Evolutionary conservation across 2,329 filamentous ascomycete species (phyloP).

Genomic region (Fusarium illudens): DNA sequence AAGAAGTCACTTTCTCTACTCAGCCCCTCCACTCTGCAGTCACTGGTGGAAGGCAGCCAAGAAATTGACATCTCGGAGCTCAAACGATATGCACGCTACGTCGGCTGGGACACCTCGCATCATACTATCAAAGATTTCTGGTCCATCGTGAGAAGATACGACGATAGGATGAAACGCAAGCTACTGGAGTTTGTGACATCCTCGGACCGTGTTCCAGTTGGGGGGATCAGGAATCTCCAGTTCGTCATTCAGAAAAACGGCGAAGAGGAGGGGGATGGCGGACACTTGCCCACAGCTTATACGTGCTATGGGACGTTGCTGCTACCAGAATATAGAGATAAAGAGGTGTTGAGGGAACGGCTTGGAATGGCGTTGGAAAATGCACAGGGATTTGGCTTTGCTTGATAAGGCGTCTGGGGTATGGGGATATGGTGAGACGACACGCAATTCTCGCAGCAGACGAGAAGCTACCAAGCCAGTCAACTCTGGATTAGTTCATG

Average conservation of each 20-base stretch:
- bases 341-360: conserved; percentile 75
- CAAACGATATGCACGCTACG: conserved; percentile 76
- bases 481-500: not conserved
- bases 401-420: conserved; percentile 52
- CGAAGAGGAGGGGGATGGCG: conserved; percentile 61
- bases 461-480: not conserved
- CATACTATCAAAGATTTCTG: conserved; percentile 82
- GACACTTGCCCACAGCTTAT: conserved; percentile 81
- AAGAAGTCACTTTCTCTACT: conserved; percentile 76
- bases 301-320: conserved; percentile 93
- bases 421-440: not conserved
- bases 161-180: conserved; percentile 74
- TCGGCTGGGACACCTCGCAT: conserved; percentile 78
- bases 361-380: conserved; percentile 88
- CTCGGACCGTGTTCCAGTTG: conserved; percentile 87
- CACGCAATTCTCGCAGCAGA: not conserved
- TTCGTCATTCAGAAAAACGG: conserved; percentile 86
- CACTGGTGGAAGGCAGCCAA: conserved; percentile 82
- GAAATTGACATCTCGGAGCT: conserved; percentile 81
- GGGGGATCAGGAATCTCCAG: conserved; percentile 80
- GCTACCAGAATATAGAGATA: conserved; percentile 81
- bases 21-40: conserved; percentile 74
- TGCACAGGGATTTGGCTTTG: conserved; percentile 87
- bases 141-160: conserved; percentile 75
- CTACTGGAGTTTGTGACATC: conserved; percentile 96